A percentile compares a stretch with the other conserved stretches of the same genome.
phyloP scores from a whole-genome alignment of 2,329 filamentous ascomycete species.

The Epichloe uncinata region DNA sequence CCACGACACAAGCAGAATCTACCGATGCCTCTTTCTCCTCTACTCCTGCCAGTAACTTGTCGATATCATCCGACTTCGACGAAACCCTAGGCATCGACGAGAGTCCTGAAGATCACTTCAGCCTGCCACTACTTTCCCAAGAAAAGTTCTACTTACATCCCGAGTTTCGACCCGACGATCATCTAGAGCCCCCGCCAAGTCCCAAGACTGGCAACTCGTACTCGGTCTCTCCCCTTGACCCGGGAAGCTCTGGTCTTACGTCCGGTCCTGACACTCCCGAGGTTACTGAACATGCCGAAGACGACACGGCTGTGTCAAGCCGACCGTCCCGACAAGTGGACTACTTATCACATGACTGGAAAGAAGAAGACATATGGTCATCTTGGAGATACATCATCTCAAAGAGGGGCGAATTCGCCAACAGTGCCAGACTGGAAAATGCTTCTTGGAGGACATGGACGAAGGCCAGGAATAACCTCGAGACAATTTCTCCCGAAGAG shows the following conservation, averaged over 20 bases:
- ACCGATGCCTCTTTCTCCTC: constrained; percentile 46
- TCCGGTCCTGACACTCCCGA: constrained; percentile 46
- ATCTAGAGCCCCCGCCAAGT: constrained; percentile 36
- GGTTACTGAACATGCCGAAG: constrained; percentile 50
- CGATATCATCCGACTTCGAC: constrained; percentile 44
- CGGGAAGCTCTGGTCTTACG: constrained; percentile 35
- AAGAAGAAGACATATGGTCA: constrained; percentile 92
- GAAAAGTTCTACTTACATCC: constrained; percentile 29
- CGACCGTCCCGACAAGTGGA: constrained; percentile 85
- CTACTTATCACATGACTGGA: constrained; percentile 87
- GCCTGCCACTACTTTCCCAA: constrained; percentile 32
- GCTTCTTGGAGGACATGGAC: constrained; percentile 96
- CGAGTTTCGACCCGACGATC: constrained; percentile 21
- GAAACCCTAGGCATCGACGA: constrained; percentile 31
- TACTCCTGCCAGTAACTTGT: constrained; percentile 50
- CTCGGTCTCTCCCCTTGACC: constrained; percentile 39
- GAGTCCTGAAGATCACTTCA: constrained; percentile 32
- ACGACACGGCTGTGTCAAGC: constrained; percentile 62
- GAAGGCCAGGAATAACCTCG: constrained; percentile 76
- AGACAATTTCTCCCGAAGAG: constrained; percentile 79
- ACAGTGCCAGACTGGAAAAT: constrained; percentile 77
- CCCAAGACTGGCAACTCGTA: constrained; percentile 37
- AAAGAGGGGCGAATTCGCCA: constrained; percentile 64
- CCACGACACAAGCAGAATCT: constrained; percentile 36
- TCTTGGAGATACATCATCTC: constrained; percentile 91